Evolutionary conservation across 2,329 filamentous ascomycete genomes (phyloP), one percentile per base, ranked within the genome.

Genomic region (Ophiostoma australiae): DNA sequence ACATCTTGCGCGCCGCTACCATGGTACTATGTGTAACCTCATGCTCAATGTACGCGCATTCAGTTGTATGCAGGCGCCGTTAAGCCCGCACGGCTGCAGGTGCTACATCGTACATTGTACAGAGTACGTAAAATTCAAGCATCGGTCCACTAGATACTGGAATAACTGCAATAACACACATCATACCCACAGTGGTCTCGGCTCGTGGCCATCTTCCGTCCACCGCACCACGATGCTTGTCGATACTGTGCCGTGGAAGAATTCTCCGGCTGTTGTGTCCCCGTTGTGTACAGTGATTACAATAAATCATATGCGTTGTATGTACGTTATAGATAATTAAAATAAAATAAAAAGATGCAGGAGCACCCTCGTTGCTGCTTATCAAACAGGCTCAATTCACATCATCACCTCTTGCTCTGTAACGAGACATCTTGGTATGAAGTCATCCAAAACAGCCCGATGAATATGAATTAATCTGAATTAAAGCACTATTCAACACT

Each of bases 141-240:
- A 58, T n/a, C 52, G 23, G 52, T 58, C 52, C n/a, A 58, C 52
- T 58, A n/a, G 8, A 27, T 31, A 15, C 5, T 10, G 8, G 39
- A 41, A 15, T 41, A 41, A 58, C 52, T 58, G n/a, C 1, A 27
- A 58, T 27, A 48, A 48, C 44, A 48, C 44, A 17, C 23, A 27
- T 23, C 52, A 58, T 31, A 58, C 27, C 52, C 52, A 58, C 52
- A 58, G 52, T 58, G 52, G 52, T 58, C 52, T 58, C 52, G 52
- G 52, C 52, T 58, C 52, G 23, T 27, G 52, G 52, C 52, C 52
- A 58, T 58, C 52, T 27, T 23, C 52, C 52, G 13, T 31, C 27
- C 27, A 31, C 27, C 27, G 27, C 27, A 31, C 27, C 27, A 31
- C 27, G 27, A 31, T 31, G 27, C 27, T 31, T 31, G 27, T 31